Conservation (phyloP, 192 early-diverging fungal species). For the Backusella sp. region DNA sequence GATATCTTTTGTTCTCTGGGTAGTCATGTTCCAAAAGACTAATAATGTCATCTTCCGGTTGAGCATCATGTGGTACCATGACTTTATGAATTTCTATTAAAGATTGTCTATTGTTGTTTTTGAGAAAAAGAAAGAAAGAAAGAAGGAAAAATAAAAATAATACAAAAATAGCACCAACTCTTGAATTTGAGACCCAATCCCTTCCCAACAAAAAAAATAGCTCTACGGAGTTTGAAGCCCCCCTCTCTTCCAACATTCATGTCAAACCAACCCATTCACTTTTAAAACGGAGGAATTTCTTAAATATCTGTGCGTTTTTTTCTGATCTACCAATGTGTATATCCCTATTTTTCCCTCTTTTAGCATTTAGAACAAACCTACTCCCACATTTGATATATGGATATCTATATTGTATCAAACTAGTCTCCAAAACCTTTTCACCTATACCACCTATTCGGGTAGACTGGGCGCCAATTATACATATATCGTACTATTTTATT, state of each 20-base stretch:
- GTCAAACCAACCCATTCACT: neutral
- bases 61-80: slow-evolving; percentile 24
- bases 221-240: neutral
- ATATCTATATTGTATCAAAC: too few relatives aligned
- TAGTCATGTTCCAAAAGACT: slow-evolving; percentile 11
- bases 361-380: too few relatives aligned
- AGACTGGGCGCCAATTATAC: too few relatives aligned
- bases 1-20: neutral
- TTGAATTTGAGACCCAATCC: neutral
- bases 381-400: neutral
- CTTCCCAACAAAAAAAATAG: too few relatives aligned
- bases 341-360: too few relatives aligned
- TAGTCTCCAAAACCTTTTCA: too few relatives aligned
- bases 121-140: neutral
- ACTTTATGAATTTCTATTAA: neutral
- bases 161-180: neutral
- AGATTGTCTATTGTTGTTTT: neutral
- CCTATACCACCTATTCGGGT: too few relatives aligned
- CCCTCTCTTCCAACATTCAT: neutral
- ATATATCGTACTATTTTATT: too few relatives aligned
- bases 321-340: neutral
- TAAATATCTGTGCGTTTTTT: neutral
- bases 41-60: slow-evolving; percentile 8
- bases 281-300: neutral
- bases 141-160: neutral